Percentiles rank a stretch among this genome's conserved stretches.
These are phyloP conservation scores for Phytophthora lateralis DNA, from an alignment of 352 stramenopile species.

Conservation along the genomic window DNA sequence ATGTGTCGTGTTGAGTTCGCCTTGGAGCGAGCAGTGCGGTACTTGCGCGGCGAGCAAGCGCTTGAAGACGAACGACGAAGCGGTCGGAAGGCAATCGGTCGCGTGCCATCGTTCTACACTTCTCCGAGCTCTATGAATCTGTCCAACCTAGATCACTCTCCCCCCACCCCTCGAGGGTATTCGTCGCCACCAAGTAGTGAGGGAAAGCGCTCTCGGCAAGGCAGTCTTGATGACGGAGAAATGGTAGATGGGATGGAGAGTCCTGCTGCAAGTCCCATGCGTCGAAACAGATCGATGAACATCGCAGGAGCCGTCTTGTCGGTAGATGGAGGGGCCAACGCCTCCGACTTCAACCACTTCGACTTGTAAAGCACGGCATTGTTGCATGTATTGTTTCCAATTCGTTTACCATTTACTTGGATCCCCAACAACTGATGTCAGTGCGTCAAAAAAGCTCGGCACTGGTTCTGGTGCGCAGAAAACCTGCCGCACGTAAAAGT, in stretches of 20 bases:
- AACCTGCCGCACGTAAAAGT: conserved; percentile 88
- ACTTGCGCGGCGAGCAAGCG: conserved; percentile 81
- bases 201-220: conserved; percentile 21
- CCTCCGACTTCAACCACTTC: conserved; percentile 45
- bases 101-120: conserved; percentile 89
- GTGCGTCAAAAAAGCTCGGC: conserved; percentile 79
- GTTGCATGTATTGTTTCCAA: conserved; percentile 26
- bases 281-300: conserved; percentile 79
- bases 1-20: conserved; percentile 97
- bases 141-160: conserved; percentile 66
- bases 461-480: conserved; percentile 79
- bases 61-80: conserved; percentile 77
- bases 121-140: conserved; percentile 87
- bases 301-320: conserved; percentile 85
- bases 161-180: conserved; percentile 25
- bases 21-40: conserved; percentile 91
- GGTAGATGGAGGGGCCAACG: conserved; percentile 58
- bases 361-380: conserved; percentile 39
- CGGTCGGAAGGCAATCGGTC: conserved; percentile 73
- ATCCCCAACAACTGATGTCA: conserved; percentile 55
- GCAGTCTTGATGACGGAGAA: conserved; percentile 37
- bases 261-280: conserved; percentile 40
- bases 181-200: conserved; percentile 15
- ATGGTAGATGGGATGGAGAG: conserved; percentile 22
- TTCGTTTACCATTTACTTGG: conserved; percentile 37